These are phyloP conservation scores for Oemleria cerasiformis DNA, from an alignment of 306 rosid species.

Conservation along the genomic window DNA sequence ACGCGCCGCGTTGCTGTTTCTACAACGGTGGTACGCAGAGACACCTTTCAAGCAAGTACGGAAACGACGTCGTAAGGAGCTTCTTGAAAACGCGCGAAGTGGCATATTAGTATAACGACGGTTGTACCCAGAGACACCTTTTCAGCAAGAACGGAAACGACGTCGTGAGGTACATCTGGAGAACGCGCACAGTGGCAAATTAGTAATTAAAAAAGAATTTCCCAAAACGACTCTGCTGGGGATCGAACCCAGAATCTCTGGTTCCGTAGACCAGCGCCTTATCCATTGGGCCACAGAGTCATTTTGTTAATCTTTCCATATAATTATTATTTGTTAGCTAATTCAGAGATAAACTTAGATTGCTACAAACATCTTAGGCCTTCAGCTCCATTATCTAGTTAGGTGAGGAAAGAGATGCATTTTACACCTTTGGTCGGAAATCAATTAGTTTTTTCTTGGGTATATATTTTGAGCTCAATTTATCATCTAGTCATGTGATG, in stretches of 20 bases:
- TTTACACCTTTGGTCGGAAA: too few species aligned
- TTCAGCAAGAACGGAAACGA: neutral
- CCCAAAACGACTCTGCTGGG: conserved; percentile 47
- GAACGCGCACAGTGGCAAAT: neutral
- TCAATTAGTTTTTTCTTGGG: too few species aligned
- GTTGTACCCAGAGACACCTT: neutral
- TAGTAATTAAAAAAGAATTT: neutral
- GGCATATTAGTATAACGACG: neutral
- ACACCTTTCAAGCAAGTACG: neutral
- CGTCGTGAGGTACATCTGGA: neutral
- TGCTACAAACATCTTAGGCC: too few species aligned
- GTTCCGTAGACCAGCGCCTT: conserved; percentile 98
- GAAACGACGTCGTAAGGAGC: neutral
- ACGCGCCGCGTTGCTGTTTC: conserved; percentile 6
- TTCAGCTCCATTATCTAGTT: too few species aligned
- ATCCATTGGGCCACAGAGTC: conserved; percentile 87
- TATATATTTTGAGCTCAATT: too few species aligned
- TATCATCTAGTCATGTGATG: too few species aligned
- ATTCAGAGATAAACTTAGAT: too few species aligned
- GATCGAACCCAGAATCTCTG: conserved; percentile 99
- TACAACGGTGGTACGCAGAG: neutral
- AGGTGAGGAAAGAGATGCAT: too few species aligned
- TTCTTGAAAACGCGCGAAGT: neutral
- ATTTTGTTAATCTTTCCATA: accelerated
- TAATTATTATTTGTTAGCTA: accelerated